A percentile compares a stretch with the other conserved stretches of the same genome.
Conservation (phyloP, 192 early-diverging fungal genomes). For the Spizellomyces punctatus region DNA sequence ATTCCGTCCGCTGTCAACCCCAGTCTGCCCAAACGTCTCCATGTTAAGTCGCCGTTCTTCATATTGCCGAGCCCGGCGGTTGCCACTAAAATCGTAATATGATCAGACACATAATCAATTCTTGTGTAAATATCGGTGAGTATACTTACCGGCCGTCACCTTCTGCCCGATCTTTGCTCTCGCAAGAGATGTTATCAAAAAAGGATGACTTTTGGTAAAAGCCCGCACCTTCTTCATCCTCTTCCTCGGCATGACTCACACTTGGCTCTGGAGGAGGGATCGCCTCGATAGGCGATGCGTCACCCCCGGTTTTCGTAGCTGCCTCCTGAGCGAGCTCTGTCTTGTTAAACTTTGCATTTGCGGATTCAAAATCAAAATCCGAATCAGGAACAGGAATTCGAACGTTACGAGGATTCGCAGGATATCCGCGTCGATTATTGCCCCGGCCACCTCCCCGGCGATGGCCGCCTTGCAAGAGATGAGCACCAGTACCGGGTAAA, state of each 20-base stretch:
- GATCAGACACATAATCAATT: background rate
- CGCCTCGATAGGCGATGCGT: background rate
- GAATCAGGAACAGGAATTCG: constrained; percentile 68
- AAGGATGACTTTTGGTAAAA: constrained; percentile 87
- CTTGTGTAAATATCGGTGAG: background rate
- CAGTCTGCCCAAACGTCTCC: constrained; percentile 93
- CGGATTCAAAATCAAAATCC: constrained; percentile 94
- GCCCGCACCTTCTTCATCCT: constrained; percentile 49
- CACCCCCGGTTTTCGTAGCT: background rate
- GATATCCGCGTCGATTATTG: constrained; percentile 35
- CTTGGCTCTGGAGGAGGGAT: constrained; percentile 13
- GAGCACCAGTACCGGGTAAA: constrained; percentile 52
- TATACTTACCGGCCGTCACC: constrained; percentile 51
- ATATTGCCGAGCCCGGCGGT: constrained; percentile 72
- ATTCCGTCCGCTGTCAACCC: constrained; percentile 21
- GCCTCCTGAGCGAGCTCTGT: constrained; percentile 61
- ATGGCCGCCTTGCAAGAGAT: background rate
- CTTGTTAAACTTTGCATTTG: constrained; percentile 96
- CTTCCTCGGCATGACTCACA: constrained; percentile 42
- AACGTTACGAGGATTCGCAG: constrained; percentile 20
- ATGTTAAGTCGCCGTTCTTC: constrained; percentile 91
- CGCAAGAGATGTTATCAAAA: constrained; percentile 98
- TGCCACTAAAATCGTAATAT: constrained; percentile 24
- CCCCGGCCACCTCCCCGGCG: constrained; percentile 36
- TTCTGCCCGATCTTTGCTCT: constrained; percentile 84